Conservation (phyloP, 192 early-diverging fungal genomes). For the Irineochytrium annulatum region DNA sequence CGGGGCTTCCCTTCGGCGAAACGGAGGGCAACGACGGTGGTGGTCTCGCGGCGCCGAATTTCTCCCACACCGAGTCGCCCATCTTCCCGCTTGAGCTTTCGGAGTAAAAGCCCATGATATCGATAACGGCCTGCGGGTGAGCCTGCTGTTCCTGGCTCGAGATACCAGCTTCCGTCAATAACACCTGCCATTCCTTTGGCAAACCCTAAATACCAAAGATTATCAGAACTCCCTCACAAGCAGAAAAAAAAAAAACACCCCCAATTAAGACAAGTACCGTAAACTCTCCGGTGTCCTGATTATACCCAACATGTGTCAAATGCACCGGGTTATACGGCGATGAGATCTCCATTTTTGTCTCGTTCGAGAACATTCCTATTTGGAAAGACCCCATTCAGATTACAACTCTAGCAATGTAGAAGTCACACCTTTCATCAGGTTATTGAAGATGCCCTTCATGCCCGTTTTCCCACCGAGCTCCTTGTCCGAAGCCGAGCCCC, state of each 20-base stretch:
- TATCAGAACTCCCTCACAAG: not conserved
- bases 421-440: not conserved
- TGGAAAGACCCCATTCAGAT: not conserved
- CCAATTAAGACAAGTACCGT: slow-evolving; percentile 30
- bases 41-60: slow-evolving; percentile 9
- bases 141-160: slow-evolving; percentile 89
- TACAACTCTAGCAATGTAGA: not conserved
- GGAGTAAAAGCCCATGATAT: slow-evolving; percentile 48
- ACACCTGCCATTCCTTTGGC: slow-evolving; percentile 87
- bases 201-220: slow-evolving; percentile 60
- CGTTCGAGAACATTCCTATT: not conserved
- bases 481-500: not conserved
- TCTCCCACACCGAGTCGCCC: slow-evolving; percentile 18
- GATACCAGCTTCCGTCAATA: slow-evolving; percentile 92
- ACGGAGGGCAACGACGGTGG: not conserved
- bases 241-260: slow-evolving; percentile 1
- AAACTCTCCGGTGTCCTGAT: slow-evolving; percentile 89
- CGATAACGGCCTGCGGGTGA: slow-evolving; percentile 73
- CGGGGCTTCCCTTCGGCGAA: not conserved
- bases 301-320: slow-evolving; percentile 96
- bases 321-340: slow-evolving; percentile 95
- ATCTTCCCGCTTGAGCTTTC: slow-evolving; percentile 27
- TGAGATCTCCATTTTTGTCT: slow-evolving; percentile 63
- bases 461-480: not conserved
- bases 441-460: slow-evolving; percentile 1